Conservation (phyloP, 2,329 filamentous ascomycete species). For the Dryadomyces sulphureus region DNA sequence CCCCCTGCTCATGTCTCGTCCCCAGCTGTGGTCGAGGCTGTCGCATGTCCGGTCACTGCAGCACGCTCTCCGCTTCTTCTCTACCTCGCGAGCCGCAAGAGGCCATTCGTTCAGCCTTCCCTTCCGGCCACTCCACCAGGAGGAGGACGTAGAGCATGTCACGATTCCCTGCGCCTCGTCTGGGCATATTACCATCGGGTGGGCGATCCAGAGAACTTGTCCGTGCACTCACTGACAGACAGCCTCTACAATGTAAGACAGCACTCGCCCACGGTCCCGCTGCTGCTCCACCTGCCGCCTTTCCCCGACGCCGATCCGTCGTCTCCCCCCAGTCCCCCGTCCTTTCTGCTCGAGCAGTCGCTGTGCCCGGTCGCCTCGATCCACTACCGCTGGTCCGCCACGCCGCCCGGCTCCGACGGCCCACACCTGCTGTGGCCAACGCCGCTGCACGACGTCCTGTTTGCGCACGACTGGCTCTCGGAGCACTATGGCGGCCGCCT, state of each 20-base stretch:
- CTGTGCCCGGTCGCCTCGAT: slow-evolving; percentile 35
- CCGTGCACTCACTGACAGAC: slow-evolving; percentile 10
- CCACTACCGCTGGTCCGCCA: slow-evolving; percentile 40
- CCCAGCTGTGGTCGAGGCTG: neutral
- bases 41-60: neutral
- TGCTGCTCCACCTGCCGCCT: slow-evolving; percentile 42
- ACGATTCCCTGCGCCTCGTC: slow-evolving; percentile 32
- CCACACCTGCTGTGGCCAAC: slow-evolving; percentile 31
- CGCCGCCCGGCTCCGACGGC: neutral
- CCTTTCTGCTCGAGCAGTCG: slow-evolving; percentile 21
- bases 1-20: neutral
- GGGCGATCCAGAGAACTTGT: slow-evolving; percentile 13
- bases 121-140: slow-evolving; percentile 9
- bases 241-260: slow-evolving; percentile 34
- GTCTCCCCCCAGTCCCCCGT: slow-evolving; percentile 16
- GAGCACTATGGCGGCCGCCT: slow-evolving; percentile 17
- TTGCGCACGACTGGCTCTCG: slow-evolving; percentile 37
- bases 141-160: slow-evolving; percentile 23
- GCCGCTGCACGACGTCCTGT: slow-evolving; percentile 39
- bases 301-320: slow-evolving; percentile 18
- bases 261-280: slow-evolving; percentile 22
- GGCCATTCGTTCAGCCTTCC: neutral
- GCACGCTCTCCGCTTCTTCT: neutral
- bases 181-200: slow-evolving; percentile 37
- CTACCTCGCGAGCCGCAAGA: neutral